Percentiles rank a stretch among this genome's conserved stretches.
Conservation (phyloP, 1,284 basidiomycete species). For the Ustilago sp. region DNA sequence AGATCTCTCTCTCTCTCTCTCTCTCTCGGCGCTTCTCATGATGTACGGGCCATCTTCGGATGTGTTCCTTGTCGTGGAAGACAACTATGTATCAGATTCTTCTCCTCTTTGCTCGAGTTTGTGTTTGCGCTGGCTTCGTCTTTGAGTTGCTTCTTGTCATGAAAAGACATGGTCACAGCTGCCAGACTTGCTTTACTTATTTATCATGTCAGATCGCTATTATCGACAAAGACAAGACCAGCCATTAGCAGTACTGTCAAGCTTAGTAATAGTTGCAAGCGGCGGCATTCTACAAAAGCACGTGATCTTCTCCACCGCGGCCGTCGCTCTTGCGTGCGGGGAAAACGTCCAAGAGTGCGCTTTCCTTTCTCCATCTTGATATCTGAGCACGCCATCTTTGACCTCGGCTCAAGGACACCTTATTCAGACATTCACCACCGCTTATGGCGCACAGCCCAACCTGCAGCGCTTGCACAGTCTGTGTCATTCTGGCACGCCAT, state of each 20-base stretch:
- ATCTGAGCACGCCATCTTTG: slow-evolving; percentile 30
- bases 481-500: no score
- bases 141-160: no score
- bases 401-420: slow-evolving; percentile 11
- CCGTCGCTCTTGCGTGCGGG: slow-evolving; percentile 3
- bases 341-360: slow-evolving; percentile 33
- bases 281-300: slow-evolving; percentile 18
- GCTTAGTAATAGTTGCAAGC: slow-evolving; percentile 17
- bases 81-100: neutral
- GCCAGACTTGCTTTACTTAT: neutral
- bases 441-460: neutral
- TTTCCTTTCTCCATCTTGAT: neutral
- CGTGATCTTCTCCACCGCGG: slow-evolving; percentile 23
- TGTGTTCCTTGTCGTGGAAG: neutral
- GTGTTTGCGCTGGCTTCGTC: no score
- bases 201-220: neutral
- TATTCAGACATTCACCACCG: neutral
- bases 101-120: neutral
- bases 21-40: neutral
- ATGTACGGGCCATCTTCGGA: neutral
- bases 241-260: slow-evolving; percentile 1
- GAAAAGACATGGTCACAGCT: no score
- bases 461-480: no score
- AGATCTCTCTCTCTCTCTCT: slow-evolving; percentile 2
- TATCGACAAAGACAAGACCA: no score